phyloP scores from a whole-genome alignment of 768 basidiomycete genomes.

The Russula olivacea region DNA sequence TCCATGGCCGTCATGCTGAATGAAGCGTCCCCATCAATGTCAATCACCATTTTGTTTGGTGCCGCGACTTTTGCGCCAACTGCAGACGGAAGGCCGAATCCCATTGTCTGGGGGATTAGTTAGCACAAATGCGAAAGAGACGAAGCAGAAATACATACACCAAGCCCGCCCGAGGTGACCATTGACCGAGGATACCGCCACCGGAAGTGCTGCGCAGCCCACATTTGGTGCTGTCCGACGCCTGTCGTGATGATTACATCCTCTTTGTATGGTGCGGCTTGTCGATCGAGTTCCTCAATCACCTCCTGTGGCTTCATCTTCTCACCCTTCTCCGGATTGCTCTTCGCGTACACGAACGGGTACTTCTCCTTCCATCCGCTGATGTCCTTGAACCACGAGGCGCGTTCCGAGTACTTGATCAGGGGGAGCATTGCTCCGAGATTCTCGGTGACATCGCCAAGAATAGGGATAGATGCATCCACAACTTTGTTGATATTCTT shows the following conservation, averaged over 20 bases:
- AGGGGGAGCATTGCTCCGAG: conserved; percentile 76
- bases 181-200: conserved; percentile 85
- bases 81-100: conserved; percentile 90
- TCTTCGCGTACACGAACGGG: conserved; percentile 83
- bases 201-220: conserved; percentile 91
- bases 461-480: conserved; percentile 86
- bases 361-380: conserved; percentile 78
- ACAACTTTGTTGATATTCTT: conserved; percentile 99
- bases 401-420: conserved; percentile 57
- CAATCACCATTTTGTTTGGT: conserved; percentile 88
- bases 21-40: conserved; percentile 96
- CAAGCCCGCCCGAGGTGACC: conserved; percentile 92
- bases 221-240: conserved; percentile 99
- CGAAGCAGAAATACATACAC: conserved; percentile 46
- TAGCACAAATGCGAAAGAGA: conserved; percentile 13
- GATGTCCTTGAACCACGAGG: conserved; percentile 81
- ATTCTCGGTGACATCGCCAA: conserved; percentile 89
- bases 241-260: conserved; percentile 88
- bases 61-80: conserved; percentile 97
- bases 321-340: conserved; percentile 43
- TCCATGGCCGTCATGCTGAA: conserved; percentile 99
- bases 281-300: conserved; percentile 82
- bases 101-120: conserved; percentile 74
- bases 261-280: conserved; percentile 75
- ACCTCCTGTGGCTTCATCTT: conserved; percentile 96